Evolutionary conservation across 352 stramenopile genomes (phyloP).

Genomic region (Globisporangium canariense): DNA sequence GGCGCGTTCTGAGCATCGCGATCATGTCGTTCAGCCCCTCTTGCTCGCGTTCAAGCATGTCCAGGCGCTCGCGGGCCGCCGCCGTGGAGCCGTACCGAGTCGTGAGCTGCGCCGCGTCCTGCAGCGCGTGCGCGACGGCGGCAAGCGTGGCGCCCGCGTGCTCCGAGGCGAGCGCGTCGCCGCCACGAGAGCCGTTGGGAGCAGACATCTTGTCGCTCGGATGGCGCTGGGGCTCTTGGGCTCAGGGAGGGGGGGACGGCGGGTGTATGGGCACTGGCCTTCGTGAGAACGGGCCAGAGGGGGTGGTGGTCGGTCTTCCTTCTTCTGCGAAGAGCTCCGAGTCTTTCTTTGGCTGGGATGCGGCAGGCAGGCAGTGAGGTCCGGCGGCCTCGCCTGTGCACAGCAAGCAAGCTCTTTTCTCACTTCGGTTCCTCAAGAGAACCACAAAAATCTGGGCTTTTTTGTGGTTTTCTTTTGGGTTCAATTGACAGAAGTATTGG

Average conservation of each 20-base stretch:
- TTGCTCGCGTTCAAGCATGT: conserved; percentile 28
- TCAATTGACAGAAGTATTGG: neutral
- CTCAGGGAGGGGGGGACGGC: neutral
- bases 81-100: conserved; percentile 30
- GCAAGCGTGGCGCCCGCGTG: conserved; percentile 12
- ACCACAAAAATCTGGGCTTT: neutral
- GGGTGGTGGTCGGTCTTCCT: neutral
- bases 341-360: conserved; percentile 16
- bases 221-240: neutral
- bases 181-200: conserved; percentile 4
- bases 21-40: conserved; percentile 22
- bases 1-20: conserved; percentile 17
- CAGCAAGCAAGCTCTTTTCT: neutral
- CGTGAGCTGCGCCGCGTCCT: conserved; percentile 35
- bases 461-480: neutral
- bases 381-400: too few relatives aligned
- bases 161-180: neutral
- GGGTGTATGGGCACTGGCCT: neutral
- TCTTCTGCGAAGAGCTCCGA: conserved; percentile 10
- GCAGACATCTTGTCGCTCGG: conserved; percentile 1
- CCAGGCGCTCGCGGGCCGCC: conserved; percentile 25
- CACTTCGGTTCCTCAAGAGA: neutral
- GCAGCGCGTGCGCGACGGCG: conserved; percentile 23
- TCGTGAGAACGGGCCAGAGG: neutral
- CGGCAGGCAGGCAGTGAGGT: too few relatives aligned